Conservation (phyloP, 2,329 filamentous ascomycete species). For the Pyrenochaeta sp. region DNA sequence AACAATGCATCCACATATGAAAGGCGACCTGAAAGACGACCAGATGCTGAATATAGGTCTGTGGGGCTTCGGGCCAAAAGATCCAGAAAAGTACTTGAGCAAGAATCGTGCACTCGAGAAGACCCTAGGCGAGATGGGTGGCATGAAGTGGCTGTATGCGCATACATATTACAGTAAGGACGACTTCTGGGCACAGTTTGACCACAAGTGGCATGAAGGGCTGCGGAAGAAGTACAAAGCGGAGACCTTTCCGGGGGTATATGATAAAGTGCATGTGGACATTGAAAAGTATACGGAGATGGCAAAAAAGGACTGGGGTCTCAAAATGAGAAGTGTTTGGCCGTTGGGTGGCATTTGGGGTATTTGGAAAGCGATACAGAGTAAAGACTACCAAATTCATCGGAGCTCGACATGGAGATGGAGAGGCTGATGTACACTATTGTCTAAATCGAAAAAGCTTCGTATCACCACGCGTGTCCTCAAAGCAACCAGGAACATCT, state of each 20-base stretch:
- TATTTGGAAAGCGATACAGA: conserved; percentile 49
- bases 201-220: conserved; percentile 66
- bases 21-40: conserved; percentile 33
- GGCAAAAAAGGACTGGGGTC: conserved; percentile 33
- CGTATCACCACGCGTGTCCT: no score
- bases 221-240: conserved; percentile 68
- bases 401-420: conserved; percentile 46
- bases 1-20: conserved; percentile 47
- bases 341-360: conserved; percentile 51
- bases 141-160: conserved; percentile 76
- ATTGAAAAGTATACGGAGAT: conserved; percentile 40
- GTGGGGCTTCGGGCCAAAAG: conserved; percentile 75
- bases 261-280: conserved; percentile 69
- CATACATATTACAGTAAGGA: conserved; percentile 73
- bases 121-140: conserved; percentile 66
- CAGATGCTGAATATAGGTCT: conserved; percentile 68
- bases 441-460: background rate
- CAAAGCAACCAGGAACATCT: no score
- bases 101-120: conserved; percentile 69
- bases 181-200: conserved; percentile 74
- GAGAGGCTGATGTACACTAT: conserved; percentile 12
- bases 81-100: conserved; percentile 54
- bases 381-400: conserved; percentile 47
- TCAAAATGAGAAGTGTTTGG: conserved; percentile 41
- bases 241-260: conserved; percentile 68